A percentile compares a stretch with the other conserved stretches of the same genome.
Evolutionary conservation across 306 rosid species (phyloP).

Genomic region (Vigna mungo): DNA sequence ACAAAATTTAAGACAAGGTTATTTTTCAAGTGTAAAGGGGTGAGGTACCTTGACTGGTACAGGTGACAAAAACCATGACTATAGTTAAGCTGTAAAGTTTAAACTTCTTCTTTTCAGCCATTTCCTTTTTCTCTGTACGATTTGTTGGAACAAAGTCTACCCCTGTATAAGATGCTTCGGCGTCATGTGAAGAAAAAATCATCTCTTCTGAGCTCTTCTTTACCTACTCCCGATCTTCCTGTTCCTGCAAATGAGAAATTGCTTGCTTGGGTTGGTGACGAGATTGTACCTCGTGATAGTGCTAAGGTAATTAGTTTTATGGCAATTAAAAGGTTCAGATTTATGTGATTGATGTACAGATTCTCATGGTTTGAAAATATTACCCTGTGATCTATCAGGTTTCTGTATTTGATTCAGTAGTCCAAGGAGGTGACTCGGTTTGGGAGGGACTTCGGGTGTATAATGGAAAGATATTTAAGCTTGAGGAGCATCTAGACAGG

Average conservation of each 20-base stretch:
- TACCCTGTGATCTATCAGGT: conserved; percentile 55
- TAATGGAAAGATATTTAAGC: conserved; percentile 80
- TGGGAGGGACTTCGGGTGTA: conserved; percentile 95
- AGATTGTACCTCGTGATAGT: conserved; percentile 76
- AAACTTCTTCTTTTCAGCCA: conserved; percentile 55
- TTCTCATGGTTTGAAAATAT: conserved; percentile 45
- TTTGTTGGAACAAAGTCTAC: conserved; percentile 77
- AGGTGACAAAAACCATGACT: neutral
- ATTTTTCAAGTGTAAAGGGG: neutral
- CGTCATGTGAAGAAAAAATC: conserved; percentile 64
- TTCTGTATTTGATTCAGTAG: conserved; percentile 88
- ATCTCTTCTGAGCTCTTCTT: conserved; percentile 58
- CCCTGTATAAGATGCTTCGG: conserved; percentile 74
- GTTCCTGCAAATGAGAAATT: conserved; percentile 81
- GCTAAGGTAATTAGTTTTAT: conserved; percentile 67
- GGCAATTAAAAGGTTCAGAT: conserved; percentile 27
- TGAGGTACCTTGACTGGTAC: neutral
- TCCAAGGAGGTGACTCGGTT: conserved; percentile 94
- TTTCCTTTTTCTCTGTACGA: conserved; percentile 69
- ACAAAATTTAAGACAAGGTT: neutral
- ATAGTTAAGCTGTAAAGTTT: conserved; percentile 28
- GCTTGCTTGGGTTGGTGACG: conserved; percentile 92
- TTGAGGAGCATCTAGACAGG: conserved; percentile 90
- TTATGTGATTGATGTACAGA: conserved; percentile 23
- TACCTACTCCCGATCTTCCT: conserved; percentile 79